Base-by-base conservation (phyloP, 129 eudicot genomes). In the Tagetes erecta region DNA sequence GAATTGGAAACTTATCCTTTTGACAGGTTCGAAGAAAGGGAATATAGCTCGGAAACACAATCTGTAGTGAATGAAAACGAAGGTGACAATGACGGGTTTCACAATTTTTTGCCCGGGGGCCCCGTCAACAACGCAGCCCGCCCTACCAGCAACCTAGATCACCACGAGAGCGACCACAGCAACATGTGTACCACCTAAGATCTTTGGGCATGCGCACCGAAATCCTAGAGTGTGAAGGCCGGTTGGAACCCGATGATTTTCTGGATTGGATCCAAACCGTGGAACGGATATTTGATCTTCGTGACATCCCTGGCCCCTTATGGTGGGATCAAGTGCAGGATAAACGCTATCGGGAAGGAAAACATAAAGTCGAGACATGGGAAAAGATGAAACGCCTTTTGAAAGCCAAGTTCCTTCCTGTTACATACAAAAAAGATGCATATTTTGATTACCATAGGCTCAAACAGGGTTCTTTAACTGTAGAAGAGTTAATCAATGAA, bases 201-300 rank as follows among this genome's bases (percentile, higher is more conserved):
- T 63, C 68, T 13, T 35, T 63, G 13, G 68, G 68, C 33, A 4
- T 63, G 4, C 47, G 46, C 4, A 37, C 68, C 30, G 46, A 63
- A 3, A 13, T 63, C 10, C 68, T 47, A 3, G 68, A 63, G 20
- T 63, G 37, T 13, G 68, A 63, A 6, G 68, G 68, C 2, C 39
- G 39, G 2, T 33, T 63, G 1, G 46, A 63, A 4, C 45, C 68
- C 46, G 68, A 37, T 13, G 68, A 63, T 3, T 63, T 63, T 12
- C 6, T 63, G 4, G 68, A 63, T 12, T 37, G 33, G 68, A 37
- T 63, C n/a, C 46, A 63, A 63, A 63, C 68, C 10, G 68, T 63
- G 14, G 68, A 63, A 12, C 30, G 68, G 2, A n/a, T 63, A 13
- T 63, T 63, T 37, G 68, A 63, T 37, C 14, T 63, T 63, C 31